These are phyloP conservation scores for Ziziphus jujuba DNA, from an alignment of 306 rosid genomes.

Conservation along the genomic window DNA sequence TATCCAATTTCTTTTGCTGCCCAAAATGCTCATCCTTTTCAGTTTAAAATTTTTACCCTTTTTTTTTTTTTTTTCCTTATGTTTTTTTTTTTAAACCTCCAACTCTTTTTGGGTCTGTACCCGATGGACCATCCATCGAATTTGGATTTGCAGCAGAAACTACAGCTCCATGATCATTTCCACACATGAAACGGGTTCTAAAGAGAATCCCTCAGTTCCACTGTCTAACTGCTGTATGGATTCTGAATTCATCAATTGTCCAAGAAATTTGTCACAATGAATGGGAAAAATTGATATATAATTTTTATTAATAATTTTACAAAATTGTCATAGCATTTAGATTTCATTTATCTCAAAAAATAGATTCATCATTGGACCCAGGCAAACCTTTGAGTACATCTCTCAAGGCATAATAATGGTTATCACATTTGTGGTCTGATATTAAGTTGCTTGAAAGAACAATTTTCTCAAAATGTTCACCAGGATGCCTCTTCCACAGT, in stretches of 20 bases:
- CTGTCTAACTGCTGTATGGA: no score
- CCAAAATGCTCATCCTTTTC: no score
- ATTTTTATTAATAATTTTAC: slow-evolving; percentile 1
- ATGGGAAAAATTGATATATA: neutral
- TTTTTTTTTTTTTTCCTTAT: no score
- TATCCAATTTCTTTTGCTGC: no score
- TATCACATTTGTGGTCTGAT: slow-evolving; percentile 87
- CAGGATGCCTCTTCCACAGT: slow-evolving; percentile 71
- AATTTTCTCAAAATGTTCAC: slow-evolving; percentile 80
- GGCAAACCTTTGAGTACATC: slow-evolving; percentile 87
- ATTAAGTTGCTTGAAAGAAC: slow-evolving; percentile 72
- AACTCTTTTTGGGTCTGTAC: no score
- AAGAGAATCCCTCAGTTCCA: neutral
- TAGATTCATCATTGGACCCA: slow-evolving; percentile 49
- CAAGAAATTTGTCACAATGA: neutral
- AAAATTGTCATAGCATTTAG: neutral
- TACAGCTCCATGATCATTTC: no score
- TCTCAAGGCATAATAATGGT: slow-evolving; percentile 81
- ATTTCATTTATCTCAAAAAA: slow-evolving; percentile 35
- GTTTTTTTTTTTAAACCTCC: no score
- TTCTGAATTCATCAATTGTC: neutral
- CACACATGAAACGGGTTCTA: neutral
- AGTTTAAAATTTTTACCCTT: no score
- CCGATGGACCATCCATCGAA: no score
- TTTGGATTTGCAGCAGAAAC: no score